These are phyloP conservation scores for Nitzschia sp. DNA, from an alignment of 108 stramenopile species.

Conservation along the genomic window DNA sequence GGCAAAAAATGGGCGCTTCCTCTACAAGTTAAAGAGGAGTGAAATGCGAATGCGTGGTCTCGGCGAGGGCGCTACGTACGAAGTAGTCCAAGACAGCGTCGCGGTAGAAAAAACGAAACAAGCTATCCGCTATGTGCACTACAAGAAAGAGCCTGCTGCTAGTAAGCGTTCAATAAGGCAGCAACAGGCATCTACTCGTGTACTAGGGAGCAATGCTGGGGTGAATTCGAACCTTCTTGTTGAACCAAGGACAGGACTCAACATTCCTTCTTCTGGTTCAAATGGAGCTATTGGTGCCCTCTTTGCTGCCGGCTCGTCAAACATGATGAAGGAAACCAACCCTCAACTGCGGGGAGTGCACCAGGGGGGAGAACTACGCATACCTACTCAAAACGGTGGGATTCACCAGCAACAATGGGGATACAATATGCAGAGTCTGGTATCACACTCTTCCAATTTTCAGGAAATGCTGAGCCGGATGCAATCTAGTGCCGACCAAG, in stretches of 20 bases:
- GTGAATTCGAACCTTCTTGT: too few species aligned
- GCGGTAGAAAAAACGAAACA: constrained; percentile 32
- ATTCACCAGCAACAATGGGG: too few species aligned
- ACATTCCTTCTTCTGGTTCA: background rate
- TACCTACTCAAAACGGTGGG: too few species aligned
- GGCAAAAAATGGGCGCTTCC: constrained; percentile 24
- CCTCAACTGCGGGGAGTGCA: too few species aligned
- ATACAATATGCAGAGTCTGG: too few species aligned
- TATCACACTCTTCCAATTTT: too few species aligned
- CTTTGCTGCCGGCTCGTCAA: too few species aligned
- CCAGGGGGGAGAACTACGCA: too few species aligned
- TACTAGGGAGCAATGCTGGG: background rate
- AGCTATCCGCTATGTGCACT: constrained; percentile 31
- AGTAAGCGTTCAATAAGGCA: background rate
- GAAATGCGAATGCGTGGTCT: constrained; percentile 7
- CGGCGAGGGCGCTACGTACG: constrained; percentile 11
- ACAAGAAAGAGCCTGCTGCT: constrained; percentile 35
- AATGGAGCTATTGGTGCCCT: background rate
- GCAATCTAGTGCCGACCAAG: too few species aligned
- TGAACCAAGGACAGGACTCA: background rate
- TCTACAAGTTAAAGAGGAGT: constrained; percentile 5
- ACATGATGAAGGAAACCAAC: too few species aligned
- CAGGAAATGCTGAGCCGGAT: too few species aligned
- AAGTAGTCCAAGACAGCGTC: constrained; percentile 18
- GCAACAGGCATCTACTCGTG: background rate